phyloP scores from a whole-genome alignment of 2,329 filamentous ascomycete species.

The Elsinoe ampelina region DNA sequence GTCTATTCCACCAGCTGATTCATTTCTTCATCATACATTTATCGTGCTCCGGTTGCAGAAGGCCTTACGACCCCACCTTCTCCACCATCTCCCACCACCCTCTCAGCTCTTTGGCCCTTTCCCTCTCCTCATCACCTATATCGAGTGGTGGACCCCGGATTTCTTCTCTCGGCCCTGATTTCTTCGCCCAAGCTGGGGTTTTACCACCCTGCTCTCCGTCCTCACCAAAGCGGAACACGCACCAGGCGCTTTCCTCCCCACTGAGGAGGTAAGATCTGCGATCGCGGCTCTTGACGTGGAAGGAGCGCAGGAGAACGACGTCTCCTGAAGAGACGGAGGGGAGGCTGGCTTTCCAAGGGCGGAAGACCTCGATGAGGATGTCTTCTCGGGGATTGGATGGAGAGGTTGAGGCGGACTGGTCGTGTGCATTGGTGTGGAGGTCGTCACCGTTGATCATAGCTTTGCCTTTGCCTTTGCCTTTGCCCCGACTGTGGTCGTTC shows the following conservation, averaged over 20 bases:
- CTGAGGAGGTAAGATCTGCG: conserved; percentile 31
- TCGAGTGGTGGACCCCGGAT: conserved; percentile 39
- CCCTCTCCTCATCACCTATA: conserved; percentile 37
- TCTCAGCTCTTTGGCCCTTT: conserved; percentile 32
- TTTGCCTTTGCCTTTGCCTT: not conserved
- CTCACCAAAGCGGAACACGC: conserved; percentile 35
- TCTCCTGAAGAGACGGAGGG: conserved; percentile 35
- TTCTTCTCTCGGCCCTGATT: conserved; percentile 29
- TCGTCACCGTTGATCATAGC: not conserved
- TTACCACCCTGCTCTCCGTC: conserved; percentile 15
- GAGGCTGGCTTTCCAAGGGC: conserved; percentile 34
- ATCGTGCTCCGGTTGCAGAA: not conserved
- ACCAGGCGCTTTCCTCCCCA: conserved; percentile 38
- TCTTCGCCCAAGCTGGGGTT: conserved; percentile 23
- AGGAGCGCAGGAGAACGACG: conserved; percentile 35
- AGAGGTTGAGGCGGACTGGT: too few relatives aligned
- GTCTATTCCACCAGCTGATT: not conserved
- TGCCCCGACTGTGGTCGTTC: too few relatives aligned
- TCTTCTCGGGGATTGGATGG: not conserved
- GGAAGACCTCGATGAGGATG: conserved; percentile 34
- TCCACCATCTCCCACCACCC: conserved; percentile 30
- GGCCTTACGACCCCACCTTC: conserved; percentile 12
- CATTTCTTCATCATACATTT: not conserved
- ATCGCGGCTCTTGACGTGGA: conserved; percentile 35
- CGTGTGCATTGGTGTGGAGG: too few relatives aligned